These are phyloP conservation scores for Plasmodium yoelii DNA, from an alignment of 169 alveolate species.

Conservation along the genomic window DNA sequence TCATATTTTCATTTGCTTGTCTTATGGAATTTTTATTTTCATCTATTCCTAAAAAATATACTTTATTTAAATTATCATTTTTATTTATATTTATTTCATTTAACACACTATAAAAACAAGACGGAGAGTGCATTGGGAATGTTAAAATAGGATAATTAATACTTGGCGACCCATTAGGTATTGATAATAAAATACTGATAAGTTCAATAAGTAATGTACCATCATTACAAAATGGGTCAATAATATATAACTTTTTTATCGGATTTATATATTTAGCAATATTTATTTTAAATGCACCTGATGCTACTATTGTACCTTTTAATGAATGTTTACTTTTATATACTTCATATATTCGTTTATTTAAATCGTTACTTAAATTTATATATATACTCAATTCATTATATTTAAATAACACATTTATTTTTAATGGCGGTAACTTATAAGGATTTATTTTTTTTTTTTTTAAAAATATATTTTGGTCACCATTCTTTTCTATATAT, in stretches of 20 bases:
- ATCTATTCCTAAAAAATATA: conserved; percentile 51
- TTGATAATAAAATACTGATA: conserved; percentile 20
- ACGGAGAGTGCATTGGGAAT: conserved; percentile 70
- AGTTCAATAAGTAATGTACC: conserved; percentile 32
- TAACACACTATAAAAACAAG: conserved; percentile 38
- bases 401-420: conserved; percentile 52
- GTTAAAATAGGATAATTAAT: conserved; percentile 50
- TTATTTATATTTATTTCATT: conserved; percentile 35
- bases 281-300: conserved; percentile 35
- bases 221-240: conserved; percentile 75
- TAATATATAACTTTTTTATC: conserved; percentile 20
- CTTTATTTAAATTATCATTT: conserved; percentile 7
- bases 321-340: conserved; percentile 52
- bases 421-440: conserved; percentile 46
- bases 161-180: conserved; percentile 74
- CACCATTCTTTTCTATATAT: conserved; percentile 75
- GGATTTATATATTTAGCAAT: conserved; percentile 36
- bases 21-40: conserved; percentile 28
- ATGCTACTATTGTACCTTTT: conserved; percentile 63
- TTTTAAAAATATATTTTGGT: conserved; percentile 67
- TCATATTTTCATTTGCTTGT: conserved; percentile 42
- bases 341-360: conserved; percentile 28
- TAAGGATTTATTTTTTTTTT: conserved; percentile 40
- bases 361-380: conserved; percentile 64
- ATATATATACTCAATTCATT: conserved; percentile 59